Conservation (phyloP, 805 yeast genomes). For the Monosporozyma aquatica region DNA sequence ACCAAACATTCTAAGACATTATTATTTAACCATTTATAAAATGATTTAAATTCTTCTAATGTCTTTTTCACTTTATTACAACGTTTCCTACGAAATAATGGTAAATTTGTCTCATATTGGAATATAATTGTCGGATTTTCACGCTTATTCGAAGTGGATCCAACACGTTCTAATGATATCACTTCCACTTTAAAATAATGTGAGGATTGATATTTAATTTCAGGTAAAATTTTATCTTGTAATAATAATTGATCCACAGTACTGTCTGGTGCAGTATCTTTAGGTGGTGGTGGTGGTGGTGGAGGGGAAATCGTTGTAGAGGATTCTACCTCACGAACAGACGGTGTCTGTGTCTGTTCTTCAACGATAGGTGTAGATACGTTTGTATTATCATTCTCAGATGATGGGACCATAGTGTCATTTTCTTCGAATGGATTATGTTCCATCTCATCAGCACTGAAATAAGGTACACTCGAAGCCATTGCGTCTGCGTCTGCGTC, state of each 20-base stretch:
- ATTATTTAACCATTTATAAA: conserved; percentile 67
- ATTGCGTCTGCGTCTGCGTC: not conserved
- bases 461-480: not conserved
- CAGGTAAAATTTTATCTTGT: conserved; percentile 7
- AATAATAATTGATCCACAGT: not conserved
- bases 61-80: conserved; percentile 76
- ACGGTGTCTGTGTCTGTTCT: not conserved
- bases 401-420: too few relatives aligned
- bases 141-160: conserved; percentile 40
- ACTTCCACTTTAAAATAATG: conserved; percentile 47
- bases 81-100: conserved; percentile 59
- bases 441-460: conserved; percentile 40
- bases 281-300: not conserved
- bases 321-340: too few relatives aligned
- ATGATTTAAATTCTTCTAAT: conserved; percentile 62
- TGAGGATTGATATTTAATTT: conserved; percentile 9
- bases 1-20: conserved; percentile 89
- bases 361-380: not conserved
- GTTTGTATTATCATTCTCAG: too few relatives aligned
- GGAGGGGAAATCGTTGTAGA: too few relatives aligned
- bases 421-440: conserved; percentile 54
- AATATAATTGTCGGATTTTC: conserved; percentile 76
- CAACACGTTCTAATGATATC: conserved; percentile 60
- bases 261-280: not conserved
- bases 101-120: conserved; percentile 59